Evolutionary conservation across 768 basidiomycete genomes (phyloP).

Genomic region (Boletus tylopilopsis): DNA sequence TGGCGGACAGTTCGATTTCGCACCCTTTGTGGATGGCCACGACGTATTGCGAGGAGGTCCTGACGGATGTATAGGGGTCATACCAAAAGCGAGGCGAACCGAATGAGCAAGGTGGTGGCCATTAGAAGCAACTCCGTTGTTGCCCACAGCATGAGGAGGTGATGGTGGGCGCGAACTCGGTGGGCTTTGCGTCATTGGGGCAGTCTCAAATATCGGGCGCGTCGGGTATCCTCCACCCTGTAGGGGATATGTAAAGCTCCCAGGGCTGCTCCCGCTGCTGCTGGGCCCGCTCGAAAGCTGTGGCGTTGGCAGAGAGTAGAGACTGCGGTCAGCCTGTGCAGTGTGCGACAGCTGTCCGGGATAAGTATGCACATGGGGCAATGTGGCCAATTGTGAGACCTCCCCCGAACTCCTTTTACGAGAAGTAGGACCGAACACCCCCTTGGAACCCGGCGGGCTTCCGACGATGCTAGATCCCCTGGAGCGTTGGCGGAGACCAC

Average conservation of each 20-base stretch:
- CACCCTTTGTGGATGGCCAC: constrained; percentile 30
- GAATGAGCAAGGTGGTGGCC: constrained; percentile 78
- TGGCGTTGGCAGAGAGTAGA: constrained; percentile 47
- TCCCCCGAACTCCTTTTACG: constrained; percentile 33
- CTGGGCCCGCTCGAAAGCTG: constrained; percentile 61
- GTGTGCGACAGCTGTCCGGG: constrained; percentile 30
- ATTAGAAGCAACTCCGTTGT: constrained; percentile 27
- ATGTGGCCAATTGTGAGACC: constrained; percentile 24
- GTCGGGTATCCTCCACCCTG: constrained; percentile 8
- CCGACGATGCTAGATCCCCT: constrained; percentile 33
- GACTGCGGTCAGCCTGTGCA: constrained; percentile 22
- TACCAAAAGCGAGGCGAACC: constrained; percentile 84
- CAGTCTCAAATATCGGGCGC: constrained; percentile 25
- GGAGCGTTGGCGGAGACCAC: constrained; percentile 23
- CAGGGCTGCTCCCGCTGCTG: constrained; percentile 61
- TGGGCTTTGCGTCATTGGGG: constrained; percentile 39
- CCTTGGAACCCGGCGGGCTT: constrained; percentile 34
- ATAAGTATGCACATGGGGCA: constrained; percentile 32
- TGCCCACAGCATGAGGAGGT: constrained; percentile 40
- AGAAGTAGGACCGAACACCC: constrained; percentile 24
- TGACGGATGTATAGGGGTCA: constrained; percentile 70
- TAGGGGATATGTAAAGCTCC: constrained; percentile 43
- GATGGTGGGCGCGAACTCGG: constrained; percentile 60
- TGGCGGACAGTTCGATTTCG: constrained; percentile 12
- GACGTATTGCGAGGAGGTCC: constrained; percentile 37